phyloP scores from a whole-genome alignment of 2,329 filamentous ascomycete species.

The Pseudocercospora pini-densiflorae region DNA sequence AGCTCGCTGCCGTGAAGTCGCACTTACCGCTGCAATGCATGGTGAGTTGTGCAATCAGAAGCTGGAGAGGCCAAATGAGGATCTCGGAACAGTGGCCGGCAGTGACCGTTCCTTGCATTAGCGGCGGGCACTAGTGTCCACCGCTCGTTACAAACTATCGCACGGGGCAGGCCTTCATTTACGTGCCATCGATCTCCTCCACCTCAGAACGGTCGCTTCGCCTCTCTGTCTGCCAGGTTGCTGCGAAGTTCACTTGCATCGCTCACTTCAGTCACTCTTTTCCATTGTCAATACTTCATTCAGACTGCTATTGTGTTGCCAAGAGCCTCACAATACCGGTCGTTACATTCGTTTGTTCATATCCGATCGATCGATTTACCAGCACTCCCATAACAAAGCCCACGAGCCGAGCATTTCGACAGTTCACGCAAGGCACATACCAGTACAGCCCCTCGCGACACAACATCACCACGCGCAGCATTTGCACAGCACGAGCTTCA shows the following conservation, averaged over 20 bases:
- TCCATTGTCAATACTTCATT: slow-evolving; percentile 13
- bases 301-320: slow-evolving; percentile 28
- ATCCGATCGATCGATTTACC: neutral
- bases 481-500: slow-evolving; percentile 18
- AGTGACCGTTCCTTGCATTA: neutral
- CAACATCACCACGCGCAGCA: slow-evolving; percentile 26
- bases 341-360: slow-evolving; percentile 29
- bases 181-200: neutral
- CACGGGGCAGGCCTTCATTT: neutral
- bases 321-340: slow-evolving; percentile 26
- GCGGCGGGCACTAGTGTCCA: neutral
- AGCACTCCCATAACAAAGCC: slow-evolving; percentile 6
- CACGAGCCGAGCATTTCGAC: slow-evolving; percentile 11
- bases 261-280: slow-evolving; percentile 24
- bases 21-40: slow-evolving; percentile 1
- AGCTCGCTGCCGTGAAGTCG: neutral
- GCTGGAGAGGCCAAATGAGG: neutral
- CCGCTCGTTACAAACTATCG: slow-evolving; percentile 2
- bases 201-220: neutral
- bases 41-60: slow-evolving; percentile 1
- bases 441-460: slow-evolving; percentile 22
- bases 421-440: slow-evolving; percentile 27
- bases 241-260: neutral
- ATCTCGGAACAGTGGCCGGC: neutral
- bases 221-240: neutral